Conservation (phyloP, 2,329 filamentous ascomycete genomes). For the Penicillium sclerotiorum region DNA sequence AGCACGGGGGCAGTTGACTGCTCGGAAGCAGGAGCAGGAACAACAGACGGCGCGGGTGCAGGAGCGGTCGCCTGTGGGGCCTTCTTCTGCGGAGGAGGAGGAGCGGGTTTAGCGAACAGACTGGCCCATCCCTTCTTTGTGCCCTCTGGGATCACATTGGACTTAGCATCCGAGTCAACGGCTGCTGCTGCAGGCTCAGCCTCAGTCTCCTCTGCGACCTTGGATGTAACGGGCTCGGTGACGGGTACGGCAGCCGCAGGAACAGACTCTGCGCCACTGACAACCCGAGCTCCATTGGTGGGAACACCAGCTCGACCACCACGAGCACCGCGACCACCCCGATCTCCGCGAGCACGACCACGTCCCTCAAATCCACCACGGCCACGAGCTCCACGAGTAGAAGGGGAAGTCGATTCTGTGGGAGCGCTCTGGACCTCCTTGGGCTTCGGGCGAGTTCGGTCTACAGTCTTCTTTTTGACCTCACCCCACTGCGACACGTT, state of each 20-base stretch:
- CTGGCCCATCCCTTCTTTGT: conserved; percentile 66
- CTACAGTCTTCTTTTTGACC: conserved; percentile 55
- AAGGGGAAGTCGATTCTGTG: conserved; percentile 36
- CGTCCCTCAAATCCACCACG: conserved; percentile 51
- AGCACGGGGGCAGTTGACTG: conserved; percentile 35
- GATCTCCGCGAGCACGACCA: conserved; percentile 51
- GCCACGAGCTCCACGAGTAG: conserved; percentile 47
- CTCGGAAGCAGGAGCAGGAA: conserved; percentile 17
- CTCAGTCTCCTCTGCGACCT: conserved; percentile 23
- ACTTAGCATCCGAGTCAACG: conserved; percentile 35
- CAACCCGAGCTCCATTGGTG: conserved; percentile 46
- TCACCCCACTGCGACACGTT: conserved; percentile 57
- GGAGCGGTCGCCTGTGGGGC: conserved; percentile 40
- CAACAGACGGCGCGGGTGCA: conserved; percentile 28
- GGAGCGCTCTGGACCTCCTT: conserved; percentile 46
- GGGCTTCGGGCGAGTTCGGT: conserved; percentile 49
- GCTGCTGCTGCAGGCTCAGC: conserved; percentile 26
- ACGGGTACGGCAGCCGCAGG: conserved; percentile 12
- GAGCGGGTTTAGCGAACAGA: conserved; percentile 68
- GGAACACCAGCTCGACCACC: conserved; percentile 48
- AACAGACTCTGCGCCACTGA: conserved; percentile 25
- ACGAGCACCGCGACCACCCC: conserved; percentile 49
- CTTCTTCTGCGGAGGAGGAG: conserved; percentile 53
- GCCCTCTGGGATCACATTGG: conserved; percentile 40
- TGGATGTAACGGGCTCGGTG: conserved; percentile 19